phyloP scores from a whole-genome alignment of 208 protist species.

The Acanthamoeba royreba region DNA sequence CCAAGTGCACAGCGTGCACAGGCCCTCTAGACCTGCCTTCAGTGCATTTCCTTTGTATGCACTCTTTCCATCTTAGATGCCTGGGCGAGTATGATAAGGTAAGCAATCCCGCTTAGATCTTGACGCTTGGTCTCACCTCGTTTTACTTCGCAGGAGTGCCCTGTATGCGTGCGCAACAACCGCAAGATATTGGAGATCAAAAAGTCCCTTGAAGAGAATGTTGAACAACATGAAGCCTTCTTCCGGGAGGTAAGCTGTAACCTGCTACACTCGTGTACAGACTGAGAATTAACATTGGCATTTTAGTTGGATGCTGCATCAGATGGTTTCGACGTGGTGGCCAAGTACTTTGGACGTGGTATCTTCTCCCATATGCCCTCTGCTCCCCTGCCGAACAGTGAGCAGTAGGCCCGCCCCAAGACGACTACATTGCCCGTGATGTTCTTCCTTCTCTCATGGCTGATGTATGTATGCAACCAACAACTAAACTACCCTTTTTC shows the following conservation, averaged over 20 bases:
- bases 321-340: conserved; percentile 88
- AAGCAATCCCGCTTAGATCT: background rate
- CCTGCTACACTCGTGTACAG: no score
- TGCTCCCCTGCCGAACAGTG: no score
- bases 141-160: conserved; percentile 65
- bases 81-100: conserved; percentile 70
- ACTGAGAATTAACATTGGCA: no score
- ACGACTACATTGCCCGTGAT: no score
- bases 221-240: conserved; percentile 81
- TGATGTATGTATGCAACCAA: no score
- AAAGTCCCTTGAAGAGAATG: conserved; percentile 64
- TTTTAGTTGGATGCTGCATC: conserved; percentile 56
- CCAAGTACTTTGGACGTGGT: conserved; percentile 89
- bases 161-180: conserved; percentile 70
- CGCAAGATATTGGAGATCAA: conserved; percentile 79
- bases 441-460: no score
- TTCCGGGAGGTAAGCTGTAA: conserved; percentile 71
- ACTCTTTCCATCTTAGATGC: conserved; percentile 92
- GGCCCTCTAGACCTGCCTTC: conserved; percentile 87
- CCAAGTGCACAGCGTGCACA: conserved; percentile 85
- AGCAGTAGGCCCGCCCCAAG: no score
- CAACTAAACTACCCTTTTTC: no score
- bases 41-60: conserved; percentile 92
- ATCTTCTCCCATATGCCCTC: conserved; percentile 71
- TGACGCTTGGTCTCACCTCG: background rate